phyloP scores from a whole-genome alignment of 306 rosid genomes.

The Mucuna pruriens region DNA sequence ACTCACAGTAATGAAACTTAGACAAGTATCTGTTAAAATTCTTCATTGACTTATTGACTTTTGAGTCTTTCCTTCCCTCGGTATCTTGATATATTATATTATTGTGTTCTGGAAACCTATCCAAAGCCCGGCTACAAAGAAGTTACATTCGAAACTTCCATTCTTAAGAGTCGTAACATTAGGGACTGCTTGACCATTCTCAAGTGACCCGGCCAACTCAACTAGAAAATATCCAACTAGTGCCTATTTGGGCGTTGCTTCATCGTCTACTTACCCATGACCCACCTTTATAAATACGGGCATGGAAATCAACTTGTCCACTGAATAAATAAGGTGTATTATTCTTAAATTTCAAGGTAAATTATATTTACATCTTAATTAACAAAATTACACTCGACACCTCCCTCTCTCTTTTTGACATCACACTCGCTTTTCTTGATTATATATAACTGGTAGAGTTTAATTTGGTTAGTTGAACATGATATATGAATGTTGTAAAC shows the following conservation, averaged over 20 bases:
- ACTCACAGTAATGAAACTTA: neutral
- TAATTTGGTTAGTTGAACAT: no score
- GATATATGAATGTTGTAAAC: no score
- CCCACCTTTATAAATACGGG: neutral
- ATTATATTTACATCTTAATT: no score
- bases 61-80: neutral
- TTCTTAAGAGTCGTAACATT: neutral
- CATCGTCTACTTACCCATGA: neutral
- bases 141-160: neutral
- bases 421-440: no score
- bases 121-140: neutral
- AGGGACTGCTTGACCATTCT: neutral
- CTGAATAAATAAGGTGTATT: neutral
- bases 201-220: neutral
- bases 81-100: neutral
- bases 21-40: neutral
- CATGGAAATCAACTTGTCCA: neutral
- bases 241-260: neutral
- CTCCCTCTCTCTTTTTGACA: no score
- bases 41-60: neutral
- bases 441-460: no score
- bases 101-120: neutral
- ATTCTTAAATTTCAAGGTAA: no score
- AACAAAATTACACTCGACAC: no score
- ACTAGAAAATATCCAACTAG: neutral